These are phyloP conservation scores for Hericium erinaceus DNA, from an alignment of 768 basidiomycete species.

Conservation along the genomic window DNA sequence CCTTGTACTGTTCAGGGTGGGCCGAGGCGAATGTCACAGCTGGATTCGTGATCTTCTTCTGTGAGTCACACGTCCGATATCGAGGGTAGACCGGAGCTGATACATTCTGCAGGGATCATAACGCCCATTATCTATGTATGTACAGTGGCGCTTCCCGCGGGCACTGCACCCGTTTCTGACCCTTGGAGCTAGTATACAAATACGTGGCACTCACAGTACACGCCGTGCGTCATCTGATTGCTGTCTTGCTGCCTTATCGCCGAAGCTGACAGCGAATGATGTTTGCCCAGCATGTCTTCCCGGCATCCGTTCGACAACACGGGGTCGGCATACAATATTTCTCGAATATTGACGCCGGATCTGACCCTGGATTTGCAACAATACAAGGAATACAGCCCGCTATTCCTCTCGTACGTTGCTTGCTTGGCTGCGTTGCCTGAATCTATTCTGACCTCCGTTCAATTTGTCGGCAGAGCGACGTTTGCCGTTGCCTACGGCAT, in stretches of 20 bases:
- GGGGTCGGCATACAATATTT: conserved; percentile 31
- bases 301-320: conserved; percentile 34
- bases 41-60: conserved; percentile 38
- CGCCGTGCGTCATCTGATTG: conserved; percentile 24
- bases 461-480: conserved; percentile 26
- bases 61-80: conserved; percentile 16
- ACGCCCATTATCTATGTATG: conserved; percentile 27
- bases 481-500: conserved; percentile 76
- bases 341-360: conserved; percentile 28
- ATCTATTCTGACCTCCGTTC: conserved; percentile 7
- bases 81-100: not conserved
- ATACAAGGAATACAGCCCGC: conserved; percentile 34
- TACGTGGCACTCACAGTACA: conserved; percentile 25
- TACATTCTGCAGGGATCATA: conserved; percentile 24
- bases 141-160: not conserved
- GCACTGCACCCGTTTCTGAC: not conserved
- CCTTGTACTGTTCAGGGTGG: conserved; percentile 34
- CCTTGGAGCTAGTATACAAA: conserved; percentile 22
- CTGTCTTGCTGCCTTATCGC: not conserved
- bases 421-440: conserved; percentile 46
- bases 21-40: conserved; percentile 62
- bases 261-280: not conserved
- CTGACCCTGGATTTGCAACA: conserved; percentile 25
- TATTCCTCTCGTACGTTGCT: conserved; percentile 36
- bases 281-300: conserved; percentile 29